phyloP scores from a whole-genome alignment of 495 filamentous ascomycete genomes.

The Penicillium coffeae region DNA sequence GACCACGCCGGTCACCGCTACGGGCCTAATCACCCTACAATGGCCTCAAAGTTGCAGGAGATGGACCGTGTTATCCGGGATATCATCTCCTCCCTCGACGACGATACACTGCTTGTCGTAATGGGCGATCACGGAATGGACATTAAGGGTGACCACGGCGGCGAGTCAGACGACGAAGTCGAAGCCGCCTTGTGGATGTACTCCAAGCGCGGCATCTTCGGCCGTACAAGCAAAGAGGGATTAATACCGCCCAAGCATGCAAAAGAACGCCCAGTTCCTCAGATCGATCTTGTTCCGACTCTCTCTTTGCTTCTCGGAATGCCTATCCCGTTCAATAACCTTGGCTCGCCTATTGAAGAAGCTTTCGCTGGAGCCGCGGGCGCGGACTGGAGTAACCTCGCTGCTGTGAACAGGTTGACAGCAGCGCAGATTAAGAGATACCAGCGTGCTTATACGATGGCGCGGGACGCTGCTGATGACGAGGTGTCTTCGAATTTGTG shows the following conservation, averaged over 20 bases:
- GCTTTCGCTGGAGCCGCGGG: slow-evolving; percentile 72
- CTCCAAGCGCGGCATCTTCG: slow-evolving; percentile 78
- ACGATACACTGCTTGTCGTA: slow-evolving; percentile 82
- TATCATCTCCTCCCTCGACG: slow-evolving; percentile 69
- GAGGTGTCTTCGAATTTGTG: slow-evolving; percentile 58
- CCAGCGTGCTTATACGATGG: slow-evolving; percentile 61
- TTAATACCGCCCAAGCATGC: slow-evolving; percentile 65
- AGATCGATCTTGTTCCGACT: slow-evolving; percentile 95
- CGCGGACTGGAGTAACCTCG: slow-evolving; percentile 69
- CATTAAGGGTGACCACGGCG: slow-evolving; percentile 91
- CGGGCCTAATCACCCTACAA: slow-evolving; percentile 87
- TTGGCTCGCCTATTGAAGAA: slow-evolving; percentile 92
- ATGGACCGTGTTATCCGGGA: slow-evolving; percentile 80
- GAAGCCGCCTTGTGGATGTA: slow-evolving; percentile 98
- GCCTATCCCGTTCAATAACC: slow-evolving; percentile 95
- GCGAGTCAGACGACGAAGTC: slow-evolving; percentile 91
- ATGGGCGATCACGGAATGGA: slow-evolving; percentile 99
- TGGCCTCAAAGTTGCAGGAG: slow-evolving; percentile 83
- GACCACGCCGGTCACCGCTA: slow-evolving; percentile 97
- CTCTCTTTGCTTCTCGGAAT: slow-evolving; percentile 80
- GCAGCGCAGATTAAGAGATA: slow-evolving; percentile 88
- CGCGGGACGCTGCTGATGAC: slow-evolving; percentile 59
- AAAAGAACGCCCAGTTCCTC: slow-evolving; percentile 77
- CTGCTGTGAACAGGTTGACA: slow-evolving; percentile 67
- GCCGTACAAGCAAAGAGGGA: slow-evolving; percentile 61